Conservation (phyloP, 352 stramenopile genomes). For the Peronosclerospora sorghi region DNA sequence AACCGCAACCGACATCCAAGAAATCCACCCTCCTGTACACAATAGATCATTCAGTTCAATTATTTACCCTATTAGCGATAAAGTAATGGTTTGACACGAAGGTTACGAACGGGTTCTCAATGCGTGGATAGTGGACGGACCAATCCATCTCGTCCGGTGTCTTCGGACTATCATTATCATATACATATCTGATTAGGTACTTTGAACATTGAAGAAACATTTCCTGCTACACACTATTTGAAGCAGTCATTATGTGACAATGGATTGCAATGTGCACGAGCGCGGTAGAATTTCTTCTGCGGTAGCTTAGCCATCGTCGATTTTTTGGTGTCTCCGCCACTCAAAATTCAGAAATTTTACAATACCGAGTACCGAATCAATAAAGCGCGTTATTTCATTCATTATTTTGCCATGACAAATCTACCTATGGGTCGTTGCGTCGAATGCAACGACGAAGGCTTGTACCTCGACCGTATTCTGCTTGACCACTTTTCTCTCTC, state of each 20-base stretch:
- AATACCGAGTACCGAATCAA: conserved; percentile 2
- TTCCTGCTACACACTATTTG: conserved; percentile 65
- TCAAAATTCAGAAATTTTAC: not conserved
- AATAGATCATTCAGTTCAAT: no score
- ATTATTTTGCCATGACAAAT: conserved; percentile 7
- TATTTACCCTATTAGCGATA: no score
- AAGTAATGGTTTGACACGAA: no score
- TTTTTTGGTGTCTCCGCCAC: conserved; percentile 7
- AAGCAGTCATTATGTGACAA: conserved; percentile 95
- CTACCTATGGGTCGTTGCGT: conserved; percentile 27
- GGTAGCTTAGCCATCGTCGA: conserved; percentile 38
- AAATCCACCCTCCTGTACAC: conserved; percentile 82
- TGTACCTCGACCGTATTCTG: conserved; percentile 39
- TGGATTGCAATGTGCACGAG: conserved; percentile 94
- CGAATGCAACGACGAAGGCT: conserved; percentile 37
- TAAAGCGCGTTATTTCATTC: not conserved
- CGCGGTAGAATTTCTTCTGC: conserved; percentile 96
- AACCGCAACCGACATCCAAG: conserved; percentile 95
- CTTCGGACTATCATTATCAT: conserved; percentile 42
- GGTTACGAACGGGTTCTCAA: conserved; percentile 43
- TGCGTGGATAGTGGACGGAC: conserved; percentile 87
- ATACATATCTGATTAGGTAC: not conserved
- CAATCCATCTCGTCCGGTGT: conserved; percentile 88
- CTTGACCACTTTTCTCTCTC: conserved; percentile 38
- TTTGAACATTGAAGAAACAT: not conserved